A percentile compares a stretch with the other conserved stretches of the same genome.
Conservation (phyloP, 768 basidiomycete species). For the Tricholoma matsutake region DNA sequence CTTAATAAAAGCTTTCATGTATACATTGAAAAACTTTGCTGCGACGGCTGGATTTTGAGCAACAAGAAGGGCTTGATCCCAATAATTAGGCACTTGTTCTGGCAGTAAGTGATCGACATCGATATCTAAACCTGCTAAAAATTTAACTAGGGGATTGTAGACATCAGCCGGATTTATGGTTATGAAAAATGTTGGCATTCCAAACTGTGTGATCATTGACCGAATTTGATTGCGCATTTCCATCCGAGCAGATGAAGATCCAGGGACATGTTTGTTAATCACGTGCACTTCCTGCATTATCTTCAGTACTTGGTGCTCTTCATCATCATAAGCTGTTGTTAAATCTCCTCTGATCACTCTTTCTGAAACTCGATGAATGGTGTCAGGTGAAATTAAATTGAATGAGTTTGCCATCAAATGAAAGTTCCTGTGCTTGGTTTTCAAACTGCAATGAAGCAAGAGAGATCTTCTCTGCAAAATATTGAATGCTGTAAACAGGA, state of each 20-base stretch:
- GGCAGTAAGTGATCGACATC: constrained; percentile 25
- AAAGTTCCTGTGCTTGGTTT: constrained; percentile 15
- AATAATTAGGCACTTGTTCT: too few relatives aligned
- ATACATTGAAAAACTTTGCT: constrained; percentile 39
- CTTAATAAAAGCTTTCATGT: constrained; percentile 33
- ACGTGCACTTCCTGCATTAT: too few relatives aligned
- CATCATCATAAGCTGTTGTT: too few relatives aligned
- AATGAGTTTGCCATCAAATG: not conserved
- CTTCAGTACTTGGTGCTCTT: too few relatives aligned
- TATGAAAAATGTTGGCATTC: too few relatives aligned
- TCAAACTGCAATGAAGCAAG: constrained; percentile 31
- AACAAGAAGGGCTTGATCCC: too few relatives aligned
- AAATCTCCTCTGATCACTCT: too few relatives aligned
- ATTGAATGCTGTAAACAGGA: constrained; percentile 39
- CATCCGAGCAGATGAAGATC: constrained; percentile 13
- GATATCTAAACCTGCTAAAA: constrained; percentile 34
- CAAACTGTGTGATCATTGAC: constrained; percentile 27
- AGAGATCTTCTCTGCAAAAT: constrained; percentile 35
- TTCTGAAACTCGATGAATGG: too few relatives aligned
- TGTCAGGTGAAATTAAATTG: too few relatives aligned
- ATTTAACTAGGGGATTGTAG: constrained; percentile 34
- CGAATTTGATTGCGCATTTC: constrained; percentile 12
- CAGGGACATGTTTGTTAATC: constrained; percentile 20
- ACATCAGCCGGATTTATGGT: not conserved
- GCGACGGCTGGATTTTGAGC: constrained; percentile 2